Evolutionary conservation across 345 rosid species (phyloP).

Genomic region (Populus deltoides): DNA sequence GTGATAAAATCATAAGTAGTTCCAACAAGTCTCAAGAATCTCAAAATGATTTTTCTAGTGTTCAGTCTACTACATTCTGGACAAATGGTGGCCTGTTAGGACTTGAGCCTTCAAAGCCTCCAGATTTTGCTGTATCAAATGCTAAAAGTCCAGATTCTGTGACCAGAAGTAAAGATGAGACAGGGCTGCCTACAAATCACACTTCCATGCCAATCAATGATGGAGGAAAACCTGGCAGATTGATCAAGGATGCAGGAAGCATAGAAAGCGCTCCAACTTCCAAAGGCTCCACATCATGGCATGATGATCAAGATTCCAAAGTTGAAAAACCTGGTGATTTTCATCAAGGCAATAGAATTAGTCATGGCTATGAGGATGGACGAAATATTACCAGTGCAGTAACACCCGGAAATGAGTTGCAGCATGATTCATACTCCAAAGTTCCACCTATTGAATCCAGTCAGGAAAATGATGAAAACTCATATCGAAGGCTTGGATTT

Average conservation of each 20-base stretch:
- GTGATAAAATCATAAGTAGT: constrained; percentile 15
- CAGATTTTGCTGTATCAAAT: constrained; percentile 62
- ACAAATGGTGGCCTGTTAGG: constrained; percentile 93
- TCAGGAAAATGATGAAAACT: constrained; percentile 37
- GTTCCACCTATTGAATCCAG: constrained; percentile 27
- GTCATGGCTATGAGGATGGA: constrained; percentile 26
- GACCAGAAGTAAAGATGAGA: constrained; percentile 24
- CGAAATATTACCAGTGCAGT: constrained; percentile 16
- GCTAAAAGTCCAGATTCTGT: constrained; percentile 25
- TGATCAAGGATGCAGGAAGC: constrained; percentile 31
- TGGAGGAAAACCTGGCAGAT: constrained; percentile 26
- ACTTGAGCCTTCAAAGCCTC: constrained; percentile 88
- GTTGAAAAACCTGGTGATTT: constrained; percentile 24
- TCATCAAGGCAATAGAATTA: constrained; percentile 23
- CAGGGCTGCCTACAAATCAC: constrained; percentile 20
- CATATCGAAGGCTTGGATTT: constrained; percentile 53
- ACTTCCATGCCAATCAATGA: constrained; percentile 6
- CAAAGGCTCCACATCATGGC: constrained; percentile 17
- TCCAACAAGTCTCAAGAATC: constrained; percentile 36
- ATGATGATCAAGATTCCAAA: constrained; percentile 26
- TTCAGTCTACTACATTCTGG: constrained; percentile 65
- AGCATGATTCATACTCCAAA: constrained; percentile 26
- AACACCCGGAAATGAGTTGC: constrained; percentile 31
- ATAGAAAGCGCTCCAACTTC: constrained; percentile 22
- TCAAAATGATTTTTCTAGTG: constrained; percentile 31